Percentiles rank a stretch among this genome's conserved stretches.
phyloP scores from a whole-genome alignment of 208 protist species.

The Acanthamoeba culbertsoni region DNA sequence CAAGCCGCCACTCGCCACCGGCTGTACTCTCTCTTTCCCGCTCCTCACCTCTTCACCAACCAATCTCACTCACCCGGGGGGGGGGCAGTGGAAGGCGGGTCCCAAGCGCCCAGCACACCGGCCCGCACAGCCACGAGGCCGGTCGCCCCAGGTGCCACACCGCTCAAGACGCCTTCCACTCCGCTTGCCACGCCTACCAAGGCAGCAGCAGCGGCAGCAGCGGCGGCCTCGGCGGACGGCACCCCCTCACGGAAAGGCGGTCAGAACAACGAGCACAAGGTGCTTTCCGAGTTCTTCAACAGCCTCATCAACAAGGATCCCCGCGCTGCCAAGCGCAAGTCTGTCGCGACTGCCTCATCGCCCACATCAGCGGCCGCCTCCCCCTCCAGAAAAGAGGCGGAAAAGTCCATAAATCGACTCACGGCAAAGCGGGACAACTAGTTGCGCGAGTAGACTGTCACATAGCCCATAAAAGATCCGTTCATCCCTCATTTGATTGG shows the following conservation, averaged over 20 bases:
- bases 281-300: slow-evolving; percentile 71
- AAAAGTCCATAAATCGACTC: too few relatives aligned
- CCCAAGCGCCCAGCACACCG: neutral
- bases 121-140: neutral
- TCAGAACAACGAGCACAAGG: slow-evolving; percentile 10
- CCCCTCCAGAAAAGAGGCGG: too few relatives aligned
- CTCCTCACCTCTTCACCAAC: neutral
- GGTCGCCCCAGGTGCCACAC: neutral
- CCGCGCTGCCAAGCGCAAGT: too few relatives aligned
- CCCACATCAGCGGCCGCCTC: too few relatives aligned
- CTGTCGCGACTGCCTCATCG: too few relatives aligned
- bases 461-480: too few relatives aligned
- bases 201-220: neutral
- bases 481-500: too few relatives aligned
- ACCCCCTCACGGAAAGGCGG: neutral
- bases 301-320: slow-evolving; percentile 66
- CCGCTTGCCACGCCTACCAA: neutral
- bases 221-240: slow-evolving; percentile 33
- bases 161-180: neutral
- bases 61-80: neutral
- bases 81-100: neutral
- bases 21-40: neutral
- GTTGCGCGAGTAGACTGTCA: too few relatives aligned
- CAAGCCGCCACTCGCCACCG: neutral
- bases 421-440: too few relatives aligned